phyloP scores from a whole-genome alignment of 2,329 filamentous ascomycete genomes.

The Dendrostoma leiphaemia region DNA sequence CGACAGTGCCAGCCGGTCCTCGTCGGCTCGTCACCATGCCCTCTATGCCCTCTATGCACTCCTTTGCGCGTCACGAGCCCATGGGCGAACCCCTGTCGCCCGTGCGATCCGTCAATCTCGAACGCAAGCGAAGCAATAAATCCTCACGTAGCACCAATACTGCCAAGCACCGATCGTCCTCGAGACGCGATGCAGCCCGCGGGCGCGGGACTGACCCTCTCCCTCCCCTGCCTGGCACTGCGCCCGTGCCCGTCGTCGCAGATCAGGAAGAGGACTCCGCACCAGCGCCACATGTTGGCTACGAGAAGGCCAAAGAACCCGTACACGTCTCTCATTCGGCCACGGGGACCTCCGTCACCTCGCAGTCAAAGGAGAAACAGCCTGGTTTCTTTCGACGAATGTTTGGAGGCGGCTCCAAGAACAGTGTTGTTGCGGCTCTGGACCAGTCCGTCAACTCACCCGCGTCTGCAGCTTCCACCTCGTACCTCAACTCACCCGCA shows the following conservation, averaged over 20 bases:
- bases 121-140: conserved; percentile 57
- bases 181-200: conserved; percentile 25
- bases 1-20: conserved; percentile 78
- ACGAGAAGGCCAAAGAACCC: conserved; percentile 56
- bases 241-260: conserved; percentile 28
- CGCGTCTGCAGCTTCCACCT: neutral
- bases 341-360: conserved; percentile 36
- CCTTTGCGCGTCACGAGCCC: conserved; percentile 38
- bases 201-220: conserved; percentile 27
- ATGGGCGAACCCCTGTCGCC: conserved; percentile 33
- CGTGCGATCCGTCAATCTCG: conserved; percentile 29
- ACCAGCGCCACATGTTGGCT: conserved; percentile 57
- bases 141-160: conserved; percentile 51
- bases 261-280: conserved; percentile 47
- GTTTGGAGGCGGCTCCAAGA: conserved; percentile 70
- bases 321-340: conserved; percentile 33
- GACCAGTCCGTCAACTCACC: conserved; percentile 10
- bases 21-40: conserved; percentile 43
- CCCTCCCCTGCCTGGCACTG: conserved; percentile 21
- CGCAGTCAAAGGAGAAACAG: conserved; percentile 58
- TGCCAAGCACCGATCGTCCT: conserved; percentile 21
- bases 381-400: conserved; percentile 92
- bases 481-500: conserved; percentile 8
- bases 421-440: conserved; percentile 26
- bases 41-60: conserved; percentile 28